phyloP scores from a whole-genome alignment of 148 eudicot species.

The Oxyria digyna region DNA sequence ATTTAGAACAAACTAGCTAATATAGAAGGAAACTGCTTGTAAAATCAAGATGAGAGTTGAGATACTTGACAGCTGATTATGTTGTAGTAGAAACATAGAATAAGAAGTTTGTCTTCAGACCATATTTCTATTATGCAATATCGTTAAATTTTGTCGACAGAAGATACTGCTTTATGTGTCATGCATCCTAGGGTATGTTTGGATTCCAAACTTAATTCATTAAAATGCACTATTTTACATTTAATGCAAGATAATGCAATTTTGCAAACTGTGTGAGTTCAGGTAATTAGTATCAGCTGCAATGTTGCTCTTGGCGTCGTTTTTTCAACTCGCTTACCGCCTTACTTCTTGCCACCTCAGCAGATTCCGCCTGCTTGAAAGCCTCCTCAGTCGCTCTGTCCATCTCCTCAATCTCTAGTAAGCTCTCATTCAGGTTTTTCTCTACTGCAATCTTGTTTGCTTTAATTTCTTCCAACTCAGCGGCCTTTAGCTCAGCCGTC shows the following conservation, averaged over 20 bases:
- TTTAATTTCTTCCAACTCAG: slow-evolving; percentile 45
- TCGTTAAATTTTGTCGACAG: background rate
- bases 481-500: slow-evolving; percentile 47
- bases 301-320: slow-evolving; percentile 30
- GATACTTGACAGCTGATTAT: background rate
- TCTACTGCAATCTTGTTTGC: slow-evolving; percentile 40
- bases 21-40: background rate
- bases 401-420: slow-evolving; percentile 44
- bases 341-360: slow-evolving; percentile 36
- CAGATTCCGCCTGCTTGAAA: slow-evolving; percentile 57
- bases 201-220: no score
- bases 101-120: background rate
- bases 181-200: background rate
- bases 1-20: background rate
- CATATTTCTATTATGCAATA: background rate
- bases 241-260: no score
- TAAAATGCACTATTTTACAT: no score
- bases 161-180: background rate
- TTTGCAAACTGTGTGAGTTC: no score
- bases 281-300: background rate
- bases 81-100: background rate
- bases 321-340: slow-evolving; percentile 55
- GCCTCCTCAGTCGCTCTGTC: slow-evolving; percentile 52
- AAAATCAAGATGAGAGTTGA: background rate
- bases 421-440: slow-evolving; percentile 33